A percentile compares a stretch with the other conserved stretches of the same genome.
Evolutionary conservation across 441 rosid species (phyloP).

Genomic region (Manihot esculenta): DNA sequence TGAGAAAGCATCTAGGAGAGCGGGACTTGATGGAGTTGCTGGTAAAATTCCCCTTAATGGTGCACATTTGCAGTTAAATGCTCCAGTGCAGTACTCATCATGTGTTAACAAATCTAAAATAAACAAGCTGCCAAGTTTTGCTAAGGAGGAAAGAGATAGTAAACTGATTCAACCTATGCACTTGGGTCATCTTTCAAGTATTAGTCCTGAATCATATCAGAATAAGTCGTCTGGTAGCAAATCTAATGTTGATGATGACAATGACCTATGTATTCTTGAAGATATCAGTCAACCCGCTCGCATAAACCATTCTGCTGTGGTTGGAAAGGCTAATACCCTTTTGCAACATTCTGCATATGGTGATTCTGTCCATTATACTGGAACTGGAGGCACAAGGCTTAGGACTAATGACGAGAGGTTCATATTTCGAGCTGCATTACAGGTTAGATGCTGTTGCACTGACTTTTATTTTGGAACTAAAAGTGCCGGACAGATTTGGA

Average conservation of each 20-base stretch:
- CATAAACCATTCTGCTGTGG: constrained; percentile 18
- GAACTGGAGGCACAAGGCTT: constrained; percentile 39
- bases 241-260: constrained; percentile 61
- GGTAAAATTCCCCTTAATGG: constrained; percentile 23
- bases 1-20: constrained; percentile 32
- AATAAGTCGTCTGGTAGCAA: constrained; percentile 60
- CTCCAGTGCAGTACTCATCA: constrained; percentile 33
- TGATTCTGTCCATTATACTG: constrained; percentile 36
- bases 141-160: constrained; percentile 35
- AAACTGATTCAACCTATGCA: constrained; percentile 35
- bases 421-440: constrained; percentile 71
- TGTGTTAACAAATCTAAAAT: constrained; percentile 33
- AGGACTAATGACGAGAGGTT: constrained; percentile 55
- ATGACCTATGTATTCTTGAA: constrained; percentile 79
- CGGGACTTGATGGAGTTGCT: constrained; percentile 28
- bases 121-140: constrained; percentile 33
- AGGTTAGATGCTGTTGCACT: constrained; percentile 33
- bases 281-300: constrained; percentile 60
- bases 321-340: constrained; percentile 19
- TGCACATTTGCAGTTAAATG: constrained; percentile 29
- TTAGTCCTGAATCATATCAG: constrained; percentile 67
- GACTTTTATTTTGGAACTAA: background rate
- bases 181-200: constrained; percentile 43
- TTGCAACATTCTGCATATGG: constrained; percentile 28
- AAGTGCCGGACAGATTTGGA: background rate